These are phyloP conservation scores for Trametes elegans DNA, from an alignment of 768 basidiomycete genomes.

Conservation along the genomic window DNA sequence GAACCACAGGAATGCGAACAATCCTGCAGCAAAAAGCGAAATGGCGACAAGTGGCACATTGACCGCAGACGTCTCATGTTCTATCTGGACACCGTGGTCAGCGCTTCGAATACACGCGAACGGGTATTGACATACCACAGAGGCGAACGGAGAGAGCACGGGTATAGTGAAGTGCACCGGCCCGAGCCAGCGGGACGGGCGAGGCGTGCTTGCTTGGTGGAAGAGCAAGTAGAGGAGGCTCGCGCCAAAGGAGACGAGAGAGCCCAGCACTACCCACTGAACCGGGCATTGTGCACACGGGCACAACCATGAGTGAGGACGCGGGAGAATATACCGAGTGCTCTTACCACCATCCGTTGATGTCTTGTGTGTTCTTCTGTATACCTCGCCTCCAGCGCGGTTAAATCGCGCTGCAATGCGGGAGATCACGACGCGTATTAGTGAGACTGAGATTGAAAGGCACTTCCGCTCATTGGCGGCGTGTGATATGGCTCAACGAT, in stretches of 20 bases:
- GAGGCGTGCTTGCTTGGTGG: not conserved
- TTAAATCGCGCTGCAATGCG: slow-evolving; percentile 47
- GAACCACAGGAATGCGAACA: slow-evolving; percentile 7
- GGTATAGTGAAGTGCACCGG: slow-evolving; percentile 75
- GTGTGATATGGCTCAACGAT: not conserved
- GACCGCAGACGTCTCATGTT: slow-evolving; percentile 66
- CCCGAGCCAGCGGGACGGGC: slow-evolving; percentile 9
- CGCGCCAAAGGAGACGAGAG: not conserved
- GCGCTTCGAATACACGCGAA: not conserved
- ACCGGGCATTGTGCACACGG: not conserved
- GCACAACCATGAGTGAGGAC: not conserved
- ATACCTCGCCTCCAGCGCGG: slow-evolving; percentile 37
- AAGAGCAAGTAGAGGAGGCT: not conserved
- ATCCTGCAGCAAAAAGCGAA: not conserved
- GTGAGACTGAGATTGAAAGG: no score
- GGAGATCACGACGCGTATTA: no score
- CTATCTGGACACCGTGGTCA: slow-evolving; percentile 45
- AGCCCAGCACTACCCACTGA: slow-evolving; percentile 4
- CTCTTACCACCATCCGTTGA: slow-evolving; percentile 51
- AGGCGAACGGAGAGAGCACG: slow-evolving; percentile 74
- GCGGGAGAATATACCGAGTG: not conserved
- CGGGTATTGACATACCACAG: slow-evolving; percentile 52
- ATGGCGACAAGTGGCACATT: slow-evolving; percentile 29
- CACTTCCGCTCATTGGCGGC: not conserved
- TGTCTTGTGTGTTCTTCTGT: slow-evolving; percentile 48